Percentiles rank a stretch among this genome's conserved stretches.
These are phyloP conservation scores for Cetradonia linearis DNA, from an alignment of 495 filamentous ascomycete species.

Conservation along the genomic window DNA sequence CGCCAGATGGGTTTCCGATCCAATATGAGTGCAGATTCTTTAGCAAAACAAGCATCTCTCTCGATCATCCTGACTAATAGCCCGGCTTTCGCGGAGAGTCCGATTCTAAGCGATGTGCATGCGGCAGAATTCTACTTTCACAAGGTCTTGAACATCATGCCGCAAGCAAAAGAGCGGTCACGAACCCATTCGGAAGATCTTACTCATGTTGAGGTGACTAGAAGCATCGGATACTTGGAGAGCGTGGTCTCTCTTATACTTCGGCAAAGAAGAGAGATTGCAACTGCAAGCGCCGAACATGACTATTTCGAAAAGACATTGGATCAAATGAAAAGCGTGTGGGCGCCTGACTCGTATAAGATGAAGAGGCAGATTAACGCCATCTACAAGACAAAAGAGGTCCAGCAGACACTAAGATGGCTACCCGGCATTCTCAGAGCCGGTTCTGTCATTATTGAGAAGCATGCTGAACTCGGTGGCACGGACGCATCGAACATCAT, in stretches of 20 bases:
- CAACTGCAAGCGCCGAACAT: slow-evolving; percentile 33
- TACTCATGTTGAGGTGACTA: slow-evolving; percentile 60
- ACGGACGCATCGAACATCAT: slow-evolving; percentile 35
- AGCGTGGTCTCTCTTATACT: slow-evolving; percentile 61
- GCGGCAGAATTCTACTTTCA: slow-evolving; percentile 64
- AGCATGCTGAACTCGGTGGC: slow-evolving; percentile 52
- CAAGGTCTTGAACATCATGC: slow-evolving; percentile 59
- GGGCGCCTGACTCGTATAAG: slow-evolving; percentile 29
- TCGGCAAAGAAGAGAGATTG: slow-evolving; percentile 52
- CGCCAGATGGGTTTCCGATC: slow-evolving; percentile 81
- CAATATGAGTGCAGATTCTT: slow-evolving; percentile 57
- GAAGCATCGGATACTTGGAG: slow-evolving; percentile 74
- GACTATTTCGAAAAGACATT: slow-evolving; percentile 31
- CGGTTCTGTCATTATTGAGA: slow-evolving; percentile 38
- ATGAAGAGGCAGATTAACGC: slow-evolving; percentile 20
- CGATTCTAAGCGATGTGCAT: slow-evolving; percentile 3
- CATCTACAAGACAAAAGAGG: slow-evolving; percentile 11
- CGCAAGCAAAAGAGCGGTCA: slow-evolving; percentile 51
- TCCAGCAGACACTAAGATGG: slow-evolving; percentile 34
- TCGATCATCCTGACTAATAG: slow-evolving; percentile 53
- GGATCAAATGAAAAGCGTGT: slow-evolving; percentile 35
- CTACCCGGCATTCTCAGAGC: slow-evolving; percentile 40
- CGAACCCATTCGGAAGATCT: slow-evolving; percentile 75
- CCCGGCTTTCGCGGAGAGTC: slow-evolving; percentile 19
- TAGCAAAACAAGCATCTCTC: slow-evolving; percentile 61